These are phyloP conservation scores for Citrullus amarus DNA, from an alignment of 306 rosid genomes.

Conservation along the genomic window DNA sequence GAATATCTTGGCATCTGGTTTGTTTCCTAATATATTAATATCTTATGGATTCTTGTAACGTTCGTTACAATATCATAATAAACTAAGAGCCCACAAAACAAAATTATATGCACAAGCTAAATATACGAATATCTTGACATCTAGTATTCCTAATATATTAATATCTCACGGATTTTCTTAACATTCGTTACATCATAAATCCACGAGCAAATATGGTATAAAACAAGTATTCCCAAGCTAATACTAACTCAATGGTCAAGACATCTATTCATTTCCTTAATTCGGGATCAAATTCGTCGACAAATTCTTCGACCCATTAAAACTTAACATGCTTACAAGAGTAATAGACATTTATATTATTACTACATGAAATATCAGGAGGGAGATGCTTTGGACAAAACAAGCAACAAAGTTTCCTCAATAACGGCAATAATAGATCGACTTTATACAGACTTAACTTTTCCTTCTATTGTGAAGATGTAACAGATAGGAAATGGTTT, in stretches of 20 bases:
- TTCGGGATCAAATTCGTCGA: too few relatives aligned
- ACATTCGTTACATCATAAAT: neutral
- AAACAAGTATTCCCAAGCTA: too few relatives aligned
- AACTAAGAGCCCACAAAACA: neutral
- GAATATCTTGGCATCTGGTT: neutral
- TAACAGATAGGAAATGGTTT: neutral
- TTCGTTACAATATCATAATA: neutral
- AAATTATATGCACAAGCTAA: neutral
- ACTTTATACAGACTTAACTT: neutral
- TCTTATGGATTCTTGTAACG: neutral
- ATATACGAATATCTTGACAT: neutral
- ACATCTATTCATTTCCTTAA: neutral
- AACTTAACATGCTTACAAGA: neutral
- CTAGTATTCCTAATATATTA: neutral
- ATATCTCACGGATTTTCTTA: neutral
- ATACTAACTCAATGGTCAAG: neutral
- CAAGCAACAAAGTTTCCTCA: neutral
- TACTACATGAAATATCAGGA: too few relatives aligned
- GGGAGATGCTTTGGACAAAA: neutral
- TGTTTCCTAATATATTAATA: neutral
- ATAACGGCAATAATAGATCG: neutral
- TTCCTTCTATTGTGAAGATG: neutral
- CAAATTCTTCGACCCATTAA: neutral
- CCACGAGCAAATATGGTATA: neutral
- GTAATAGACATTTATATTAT: neutral